Conservation (phyloP, 805 yeast genomes). For the Babjeviella inositovora region DNA sequence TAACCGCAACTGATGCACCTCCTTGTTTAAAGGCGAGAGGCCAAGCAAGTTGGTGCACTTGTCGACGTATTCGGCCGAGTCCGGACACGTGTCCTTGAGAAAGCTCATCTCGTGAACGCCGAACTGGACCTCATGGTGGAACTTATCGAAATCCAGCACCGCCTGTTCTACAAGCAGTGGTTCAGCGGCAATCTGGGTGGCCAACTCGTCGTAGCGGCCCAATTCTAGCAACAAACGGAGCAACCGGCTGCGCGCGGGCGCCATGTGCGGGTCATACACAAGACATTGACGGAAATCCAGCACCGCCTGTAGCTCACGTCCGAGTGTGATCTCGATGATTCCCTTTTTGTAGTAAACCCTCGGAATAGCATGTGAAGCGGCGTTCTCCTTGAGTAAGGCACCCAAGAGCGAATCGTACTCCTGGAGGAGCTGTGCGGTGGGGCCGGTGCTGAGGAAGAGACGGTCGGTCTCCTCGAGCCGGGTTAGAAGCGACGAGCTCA, state of each 20-base stretch:
- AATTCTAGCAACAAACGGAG: constrained; percentile 30
- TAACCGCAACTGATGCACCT: no score
- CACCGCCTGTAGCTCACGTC: constrained; percentile 35
- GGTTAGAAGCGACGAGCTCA: no score
- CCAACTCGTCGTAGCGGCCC: constrained; percentile 25
- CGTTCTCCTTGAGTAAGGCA: constrained; percentile 1
- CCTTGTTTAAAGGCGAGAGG: no score
- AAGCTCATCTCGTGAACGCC: no score
- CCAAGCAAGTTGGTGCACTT: no score
- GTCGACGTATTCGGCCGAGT: no score
- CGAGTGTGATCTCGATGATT: constrained; percentile 38
- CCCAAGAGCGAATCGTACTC: constrained; percentile 10
- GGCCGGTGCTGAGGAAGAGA: no score
- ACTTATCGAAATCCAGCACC: no score
- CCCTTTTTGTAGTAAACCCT: constrained; percentile 45
- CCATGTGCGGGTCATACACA: constrained; percentile 16
- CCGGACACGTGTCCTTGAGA: no score
- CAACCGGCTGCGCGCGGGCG: constrained; percentile 32
- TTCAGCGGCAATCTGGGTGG: constrained; percentile 1
- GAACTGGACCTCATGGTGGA: no score
- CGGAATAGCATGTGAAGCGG: constrained; percentile 13
- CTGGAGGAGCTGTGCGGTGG: constrained; percentile 10
- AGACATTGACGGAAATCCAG: constrained; percentile 32
- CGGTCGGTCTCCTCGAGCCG: no score
- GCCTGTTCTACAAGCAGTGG: constrained; percentile 4